Conservation (phyloP, 2,329 filamentous ascomycete species). For the Chrysoporthe puriensis region DNA sequence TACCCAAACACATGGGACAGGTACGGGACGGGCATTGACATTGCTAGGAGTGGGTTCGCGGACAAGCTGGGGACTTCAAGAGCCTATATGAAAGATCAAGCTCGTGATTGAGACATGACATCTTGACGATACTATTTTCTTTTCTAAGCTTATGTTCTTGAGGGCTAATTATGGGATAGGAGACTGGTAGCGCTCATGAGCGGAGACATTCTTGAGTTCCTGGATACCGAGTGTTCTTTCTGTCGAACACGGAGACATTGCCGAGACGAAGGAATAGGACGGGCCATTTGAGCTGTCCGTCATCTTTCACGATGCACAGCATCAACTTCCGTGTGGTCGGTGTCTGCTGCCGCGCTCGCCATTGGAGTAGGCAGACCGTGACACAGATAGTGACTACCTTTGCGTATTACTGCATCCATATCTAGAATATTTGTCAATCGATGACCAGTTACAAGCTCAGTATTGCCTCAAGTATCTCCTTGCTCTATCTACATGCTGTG, state of each 20-base stretch:
- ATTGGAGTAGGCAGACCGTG: not conserved
- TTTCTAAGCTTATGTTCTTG: constrained; percentile 14
- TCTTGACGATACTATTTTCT: constrained; percentile 7
- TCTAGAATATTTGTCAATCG: not conserved
- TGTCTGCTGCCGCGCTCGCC: not conserved
- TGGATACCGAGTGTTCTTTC: constrained; percentile 3
- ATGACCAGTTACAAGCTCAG: not conserved
- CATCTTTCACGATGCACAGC: constrained; percentile 16
- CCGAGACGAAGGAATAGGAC: not conserved
- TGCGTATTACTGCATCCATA: not conserved
- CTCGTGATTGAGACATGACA: constrained; percentile 9
- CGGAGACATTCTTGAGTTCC: too few species aligned
- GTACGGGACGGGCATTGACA: not conserved
- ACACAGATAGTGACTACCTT: not conserved
- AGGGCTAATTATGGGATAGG: not conserved
- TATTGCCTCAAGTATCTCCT: not conserved
- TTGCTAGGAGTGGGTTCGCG: not conserved
- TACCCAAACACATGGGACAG: not conserved
- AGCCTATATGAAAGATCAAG: not conserved
- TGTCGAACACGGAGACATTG: constrained; percentile 17
- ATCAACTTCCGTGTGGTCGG: constrained; percentile 20
- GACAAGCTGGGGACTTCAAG: not conserved
- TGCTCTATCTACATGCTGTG: not conserved
- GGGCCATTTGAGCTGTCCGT: constrained; percentile 5
- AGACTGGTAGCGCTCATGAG: not conserved